Evolutionary conservation across 2,329 filamentous ascomycete species (phyloP), one percentile per base, ranked within the genome.

Genomic region (Chrysosphaeria jannelii): DNA sequence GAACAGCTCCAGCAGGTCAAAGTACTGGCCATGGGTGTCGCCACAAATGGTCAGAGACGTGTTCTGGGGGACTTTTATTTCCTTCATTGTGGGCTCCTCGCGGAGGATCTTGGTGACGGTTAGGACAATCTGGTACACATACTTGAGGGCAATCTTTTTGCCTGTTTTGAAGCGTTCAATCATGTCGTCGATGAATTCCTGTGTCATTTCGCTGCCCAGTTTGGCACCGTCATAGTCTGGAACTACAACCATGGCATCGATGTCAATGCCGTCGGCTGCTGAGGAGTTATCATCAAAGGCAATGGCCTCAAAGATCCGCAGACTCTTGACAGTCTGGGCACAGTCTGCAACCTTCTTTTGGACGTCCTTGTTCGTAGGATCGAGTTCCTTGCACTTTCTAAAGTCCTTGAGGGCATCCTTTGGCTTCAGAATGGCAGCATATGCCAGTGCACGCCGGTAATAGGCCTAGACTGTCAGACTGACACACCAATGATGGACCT

Each of bases 111-210:
- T 68, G 51, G 72, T 76, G 35, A 88, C 74, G 5, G 74, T 72
- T 35, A 91, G 50, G 36, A 97, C 58, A 39, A 97, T 97, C 48
- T 91, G 76, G 52, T 81, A 93, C 33, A 81, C 85, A 40, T 91
- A 97, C 57, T 93, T 97, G 48, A 64, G 68, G 44, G 85, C 76
- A 27, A 97, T 57, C 47, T 75, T 81, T 57, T 97, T 93, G 39
- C 85, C 85, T 23, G 61, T 68, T 58, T 88, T 90, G 58, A 97
- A 97, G 15, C 85, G 57, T 43, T 85, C 61, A 27, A 76, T 81
- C 81, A 93, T 91, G 48, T 97, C 81, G 36, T 88, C 72, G 36
- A 97, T 74, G 39, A 97, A 97, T 36, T 91, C 81, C 34, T 81
- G 62, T 2, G 81, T 91, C 78, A 97, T 97, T 41, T 71, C 57